Base-by-base conservation (phyloP, 148 eudicot genomes). In the Salicornia ramosissima region DNA sequence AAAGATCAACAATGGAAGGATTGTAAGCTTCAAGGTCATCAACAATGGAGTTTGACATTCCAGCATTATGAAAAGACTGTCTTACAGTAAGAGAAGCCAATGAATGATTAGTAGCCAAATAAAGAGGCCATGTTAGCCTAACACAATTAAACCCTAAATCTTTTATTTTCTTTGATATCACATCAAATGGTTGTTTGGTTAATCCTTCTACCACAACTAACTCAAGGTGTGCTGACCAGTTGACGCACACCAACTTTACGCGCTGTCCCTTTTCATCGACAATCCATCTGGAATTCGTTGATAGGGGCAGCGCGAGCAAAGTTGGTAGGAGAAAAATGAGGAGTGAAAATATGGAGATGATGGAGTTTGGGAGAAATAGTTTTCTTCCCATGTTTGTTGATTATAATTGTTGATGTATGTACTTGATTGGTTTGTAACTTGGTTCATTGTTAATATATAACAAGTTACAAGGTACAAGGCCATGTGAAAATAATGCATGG, bases 61-160 rank as follows among this genome's bases (percentile, higher is more conserved):
- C 91, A 45, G 77, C 80, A 39, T 71, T 78, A 43, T 15, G 36
- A 71, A 90, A 84, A 21, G 96, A 86, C 47, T 86, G 74, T 55
- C 83, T 75, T 2, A 94, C 96, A 15, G 78, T 88, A 5, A 77
- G 54, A 5, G 81, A 69, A 24, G 83, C 93, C 64, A 90, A 75
- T 0, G 87, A 28, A 0, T 79, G 79, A 73, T 91, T 82, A 1
- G 96, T 88, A 18, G 72, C 87, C 80, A 91, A 71, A 42, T 71
- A 82, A 24, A 91, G 79, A n/a, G 99, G 93, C 90, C 90, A 94
- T 34, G 99, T 90, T 6, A 94, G 79, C 75, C 99, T 87, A 52
- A 94, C 97, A 57, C 99, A 94, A 68, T 89, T 94, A 65, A 94
- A 94, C n/a, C 97, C 96, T 91, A 82, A 68, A 6, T 79, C 58